Conservation (phyloP, 148 eudicot genomes). For the Hydrangea macrophylla region DNA sequence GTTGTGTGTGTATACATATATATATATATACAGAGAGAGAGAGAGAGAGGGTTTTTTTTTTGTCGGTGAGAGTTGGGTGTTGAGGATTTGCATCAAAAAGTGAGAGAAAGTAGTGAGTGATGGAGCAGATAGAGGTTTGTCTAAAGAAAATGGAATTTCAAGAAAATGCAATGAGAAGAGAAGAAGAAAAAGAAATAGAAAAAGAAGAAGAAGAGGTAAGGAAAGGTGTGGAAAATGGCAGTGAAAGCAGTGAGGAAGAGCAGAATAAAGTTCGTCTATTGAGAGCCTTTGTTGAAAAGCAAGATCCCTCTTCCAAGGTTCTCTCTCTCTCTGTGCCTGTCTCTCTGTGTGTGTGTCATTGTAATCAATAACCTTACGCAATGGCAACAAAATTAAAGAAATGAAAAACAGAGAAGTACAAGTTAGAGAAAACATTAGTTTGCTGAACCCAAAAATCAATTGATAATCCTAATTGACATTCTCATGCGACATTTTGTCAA, state of each 20-base stretch:
- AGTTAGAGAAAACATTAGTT: too few species aligned
- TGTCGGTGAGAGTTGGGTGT: too few species aligned
- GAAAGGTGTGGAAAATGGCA: constrained; percentile 5
- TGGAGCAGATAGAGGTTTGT: constrained; percentile 15
- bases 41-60: too few species aligned
- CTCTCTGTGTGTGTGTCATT: constrained; percentile 11
- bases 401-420: too few species aligned
- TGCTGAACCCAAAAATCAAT: too few species aligned
- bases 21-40: too few species aligned
- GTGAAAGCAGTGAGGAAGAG: constrained; percentile 26
- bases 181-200: neutral
- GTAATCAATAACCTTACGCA: neutral
- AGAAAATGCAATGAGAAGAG: neutral
- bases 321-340: neutral
- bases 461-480: too few species aligned
- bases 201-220: neutral
- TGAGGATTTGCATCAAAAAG: too few species aligned
- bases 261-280: constrained; percentile 38
- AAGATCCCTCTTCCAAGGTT: constrained; percentile 69
- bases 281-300: constrained; percentile 49
- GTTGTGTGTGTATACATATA: too few species aligned
- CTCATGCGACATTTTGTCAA: too few species aligned
- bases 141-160: constrained; percentile 4
- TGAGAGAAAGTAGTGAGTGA: neutral
- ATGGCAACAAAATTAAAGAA: too few species aligned